Evolutionary conservation across 768 basidiomycete genomes (phyloP).

Genomic region (Collybiopsis confluens): DNA sequence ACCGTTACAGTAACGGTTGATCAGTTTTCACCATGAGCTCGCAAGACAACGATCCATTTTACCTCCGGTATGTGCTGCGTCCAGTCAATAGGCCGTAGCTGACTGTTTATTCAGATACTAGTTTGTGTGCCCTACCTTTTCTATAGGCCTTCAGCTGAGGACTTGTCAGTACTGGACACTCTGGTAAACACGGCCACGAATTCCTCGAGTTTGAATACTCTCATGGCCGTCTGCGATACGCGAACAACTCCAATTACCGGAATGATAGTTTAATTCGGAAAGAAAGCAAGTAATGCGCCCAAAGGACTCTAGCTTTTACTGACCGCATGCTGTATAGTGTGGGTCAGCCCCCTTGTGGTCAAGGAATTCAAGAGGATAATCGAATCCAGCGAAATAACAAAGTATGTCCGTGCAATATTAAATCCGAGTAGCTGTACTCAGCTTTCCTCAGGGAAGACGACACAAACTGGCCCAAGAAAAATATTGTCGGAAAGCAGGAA

Average conservation of each 20-base stretch:
- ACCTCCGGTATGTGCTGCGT: conserved; percentile 53
- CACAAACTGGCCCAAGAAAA: conserved; percentile 97
- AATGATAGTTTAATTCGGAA: conserved; percentile 97
- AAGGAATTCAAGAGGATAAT: conserved; percentile 95
- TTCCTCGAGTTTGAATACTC: conserved; percentile 99
- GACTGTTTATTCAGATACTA: conserved; percentile 38
- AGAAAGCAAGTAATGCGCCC: conserved; percentile 70
- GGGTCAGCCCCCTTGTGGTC: conserved; percentile 86
- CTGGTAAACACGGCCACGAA: conserved; percentile 96
- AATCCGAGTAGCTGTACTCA: not conserved
- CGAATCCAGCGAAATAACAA: conserved; percentile 89
- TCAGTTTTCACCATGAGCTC: conserved; percentile 9
- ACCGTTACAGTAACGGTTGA: not conserved
- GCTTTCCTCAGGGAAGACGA: conserved; percentile 82
- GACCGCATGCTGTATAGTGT: conserved; percentile 67
- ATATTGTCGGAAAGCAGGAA: conserved; percentile 97
- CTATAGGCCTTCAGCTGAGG: conserved; percentile 7
- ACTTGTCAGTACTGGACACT: conserved; percentile 82
- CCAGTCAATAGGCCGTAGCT: conserved; percentile 2
- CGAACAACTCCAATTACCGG: conserved; percentile 98
- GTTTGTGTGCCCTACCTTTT: conserved; percentile 22
- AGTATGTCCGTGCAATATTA: conserved; percentile 45
- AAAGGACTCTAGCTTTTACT: not conserved
- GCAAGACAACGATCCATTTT: conserved; percentile 73
- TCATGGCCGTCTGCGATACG: conserved; percentile 93